phyloP scores from a whole-genome alignment of 1,284 basidiomycete species.

The Hymenochaete sp. region DNA sequence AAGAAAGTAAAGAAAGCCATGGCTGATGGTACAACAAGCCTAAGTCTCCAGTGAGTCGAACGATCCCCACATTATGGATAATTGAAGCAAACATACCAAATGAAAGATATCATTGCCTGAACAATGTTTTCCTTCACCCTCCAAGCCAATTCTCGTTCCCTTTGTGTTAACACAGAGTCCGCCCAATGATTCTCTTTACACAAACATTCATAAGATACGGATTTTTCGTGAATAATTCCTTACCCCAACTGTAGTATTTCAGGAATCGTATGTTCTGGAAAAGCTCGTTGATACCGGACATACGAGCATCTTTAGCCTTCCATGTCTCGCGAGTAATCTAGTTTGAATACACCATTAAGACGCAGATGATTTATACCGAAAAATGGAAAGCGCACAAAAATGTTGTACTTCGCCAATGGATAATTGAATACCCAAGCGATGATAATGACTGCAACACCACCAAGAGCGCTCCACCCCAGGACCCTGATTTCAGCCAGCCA shows the following conservation, averaged over 20 bases:
- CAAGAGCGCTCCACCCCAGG: slow-evolving; percentile 75
- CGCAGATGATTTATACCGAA: not conserved
- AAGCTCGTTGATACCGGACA: slow-evolving; percentile 74
- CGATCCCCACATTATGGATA: not conserved
- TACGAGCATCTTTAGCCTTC: slow-evolving; percentile 67
- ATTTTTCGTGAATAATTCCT: slow-evolving; percentile 3
- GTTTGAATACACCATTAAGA: not conserved
- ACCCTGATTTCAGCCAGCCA: slow-evolving; percentile 38
- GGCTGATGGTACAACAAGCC: slow-evolving; percentile 65
- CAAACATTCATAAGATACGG: slow-evolving; percentile 31
- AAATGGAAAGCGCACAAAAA: slow-evolving; percentile 40
- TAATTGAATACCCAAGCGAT: slow-evolving; percentile 60
- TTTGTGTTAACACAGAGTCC: slow-evolving; percentile 36
- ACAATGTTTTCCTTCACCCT: slow-evolving; percentile 56
- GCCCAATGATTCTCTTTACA: slow-evolving; percentile 46
- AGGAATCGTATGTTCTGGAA: slow-evolving; percentile 65
- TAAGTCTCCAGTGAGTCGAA: slow-evolving; percentile 22
- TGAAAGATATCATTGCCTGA: slow-evolving; percentile 49
- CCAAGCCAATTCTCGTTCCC: slow-evolving; percentile 54
- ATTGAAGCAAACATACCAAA: slow-evolving; percentile 36
- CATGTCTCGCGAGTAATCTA: slow-evolving; percentile 54
- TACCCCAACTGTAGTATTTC: slow-evolving; percentile 68
- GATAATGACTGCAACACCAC: slow-evolving; percentile 65
- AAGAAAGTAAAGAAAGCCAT: slow-evolving; percentile 55
- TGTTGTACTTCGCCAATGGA: slow-evolving; percentile 54